phyloP scores from a whole-genome alignment of 805 yeast genomes.

The Lipomyces anomalus region DNA sequence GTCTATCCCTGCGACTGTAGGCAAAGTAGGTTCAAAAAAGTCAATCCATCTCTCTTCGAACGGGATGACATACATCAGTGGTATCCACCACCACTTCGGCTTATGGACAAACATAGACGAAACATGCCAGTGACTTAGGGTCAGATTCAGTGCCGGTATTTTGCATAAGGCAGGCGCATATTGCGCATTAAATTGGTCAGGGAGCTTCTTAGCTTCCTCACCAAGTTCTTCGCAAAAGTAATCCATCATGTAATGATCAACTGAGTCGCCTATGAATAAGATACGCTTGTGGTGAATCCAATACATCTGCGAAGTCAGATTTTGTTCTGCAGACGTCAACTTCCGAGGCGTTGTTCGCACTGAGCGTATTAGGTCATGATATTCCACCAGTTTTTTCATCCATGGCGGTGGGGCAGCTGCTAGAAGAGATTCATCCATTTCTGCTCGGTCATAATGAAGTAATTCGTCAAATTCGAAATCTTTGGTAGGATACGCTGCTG shows the following conservation, averaged over 20 bases:
- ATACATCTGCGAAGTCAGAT: slow-evolving; percentile 8
- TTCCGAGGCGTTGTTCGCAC: not conserved
- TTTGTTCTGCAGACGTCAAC: slow-evolving; percentile 4
- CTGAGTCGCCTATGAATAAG: slow-evolving; percentile 20
- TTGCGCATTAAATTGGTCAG: slow-evolving; percentile 8
- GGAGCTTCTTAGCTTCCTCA: not conserved
- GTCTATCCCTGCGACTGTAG: slow-evolving; percentile 11
- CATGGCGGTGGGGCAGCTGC: not conserved
- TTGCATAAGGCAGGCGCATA: slow-evolving; percentile 19
- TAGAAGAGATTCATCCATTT: not conserved
- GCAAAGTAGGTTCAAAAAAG: slow-evolving; percentile 7
- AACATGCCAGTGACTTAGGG: slow-evolving; percentile 21
- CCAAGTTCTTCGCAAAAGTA: slow-evolving; percentile 12
- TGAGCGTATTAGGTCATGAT: not conserved
- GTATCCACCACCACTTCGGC: slow-evolving; percentile 22
- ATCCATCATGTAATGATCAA: slow-evolving; percentile 20
- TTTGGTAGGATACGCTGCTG: not conserved
- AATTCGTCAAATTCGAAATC: not conserved
- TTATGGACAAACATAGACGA: slow-evolving; percentile 15
- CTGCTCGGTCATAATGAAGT: not conserved
- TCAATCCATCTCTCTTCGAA: slow-evolving; percentile 19
- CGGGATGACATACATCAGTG: slow-evolving; percentile 14
- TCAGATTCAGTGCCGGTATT: slow-evolving; percentile 12
- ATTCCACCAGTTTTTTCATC: not conserved
- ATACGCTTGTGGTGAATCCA: slow-evolving; percentile 21